Evolutionary conservation across 495 filamentous ascomycete genomes (phyloP), one percentile per base, ranked within the genome.

Genomic region (Aspergillus biplanus): DNA sequence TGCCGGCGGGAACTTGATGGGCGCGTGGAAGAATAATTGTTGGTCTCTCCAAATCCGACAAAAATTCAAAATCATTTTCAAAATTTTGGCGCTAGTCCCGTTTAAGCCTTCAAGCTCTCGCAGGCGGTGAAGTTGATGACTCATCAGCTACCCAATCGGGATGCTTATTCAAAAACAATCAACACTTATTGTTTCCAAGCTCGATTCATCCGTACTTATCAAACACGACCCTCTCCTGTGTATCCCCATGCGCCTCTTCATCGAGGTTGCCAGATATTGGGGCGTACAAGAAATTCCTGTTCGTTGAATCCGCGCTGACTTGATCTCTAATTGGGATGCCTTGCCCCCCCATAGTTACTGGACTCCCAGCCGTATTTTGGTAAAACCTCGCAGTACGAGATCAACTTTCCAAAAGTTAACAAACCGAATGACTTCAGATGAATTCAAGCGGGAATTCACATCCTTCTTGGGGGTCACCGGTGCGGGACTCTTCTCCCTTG

Each of bases 31-130:
- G 68, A 57, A 65, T 64, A 68, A 64, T 67, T 68, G 53, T 68
- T 64, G 58, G 46, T 59, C 56, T 59, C 58, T 59, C 58, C 54
- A 70, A 74, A 61, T 49, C 37, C 60, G 65, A 71, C 72, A 73
- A 77, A 78, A 68, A 63, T 71, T 66, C 61, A 77, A 78, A 75
- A 76, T 75, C 58, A 61, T 59, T 71, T 76, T 73, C 73, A 75
- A 78, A 74, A 76, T 73, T 73, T 73, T 65, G 71, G 60, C 79
- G 65, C 79, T 80, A 81, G 66, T 69, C 75, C 71, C 1, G 39
- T 71, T 68, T 53, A 57, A 67, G 65, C 62, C 50, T 56, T 60
- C 58, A 49, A 67, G 63, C 62, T 65, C 32, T 47, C 21, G 35
- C 58, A 61, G 63, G 68, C 54, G 61, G 65, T 66, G 61, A 59